These are phyloP conservation scores for Dentipellis sp. DNA, from an alignment of 768 basidiomycete genomes.

Conservation along the genomic window DNA sequence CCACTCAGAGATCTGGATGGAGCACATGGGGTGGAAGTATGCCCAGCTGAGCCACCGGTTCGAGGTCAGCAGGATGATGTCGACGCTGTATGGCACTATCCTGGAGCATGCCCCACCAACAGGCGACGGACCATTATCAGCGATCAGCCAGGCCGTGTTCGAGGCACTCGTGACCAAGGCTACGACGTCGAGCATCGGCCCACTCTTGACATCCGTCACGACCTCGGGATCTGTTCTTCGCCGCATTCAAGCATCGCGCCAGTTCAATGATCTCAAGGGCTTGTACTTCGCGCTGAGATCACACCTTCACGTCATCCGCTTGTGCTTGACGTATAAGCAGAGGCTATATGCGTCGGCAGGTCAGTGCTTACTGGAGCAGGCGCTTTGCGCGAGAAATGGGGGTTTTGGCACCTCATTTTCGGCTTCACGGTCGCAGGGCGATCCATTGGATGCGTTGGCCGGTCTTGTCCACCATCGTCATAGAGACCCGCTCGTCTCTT, in stretches of 20 bases:
- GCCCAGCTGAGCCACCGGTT: conserved; percentile 72
- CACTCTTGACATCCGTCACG: conserved; percentile 64
- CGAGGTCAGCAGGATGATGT: conserved; percentile 65
- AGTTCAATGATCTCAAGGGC: conserved; percentile 60
- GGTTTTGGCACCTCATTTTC: conserved; percentile 38
- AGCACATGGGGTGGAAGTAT: conserved; percentile 83
- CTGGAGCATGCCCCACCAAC: conserved; percentile 53
- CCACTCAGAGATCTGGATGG: conserved; percentile 83
- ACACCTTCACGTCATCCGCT: conserved; percentile 49
- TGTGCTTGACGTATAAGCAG: conserved; percentile 60
- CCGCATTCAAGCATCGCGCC: conserved; percentile 51
- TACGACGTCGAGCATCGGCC: conserved; percentile 72
- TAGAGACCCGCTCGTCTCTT: conserved; percentile 48
- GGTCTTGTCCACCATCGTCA: conserved; percentile 57
- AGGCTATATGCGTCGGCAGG: conserved; percentile 18
- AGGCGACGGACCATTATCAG: conserved; percentile 47
- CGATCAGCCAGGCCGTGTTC: conserved; percentile 52
- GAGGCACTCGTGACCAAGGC: conserved; percentile 70
- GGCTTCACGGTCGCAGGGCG: conserved; percentile 37
- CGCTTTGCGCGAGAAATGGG: conserved; percentile 53
- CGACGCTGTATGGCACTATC: conserved; percentile 57
- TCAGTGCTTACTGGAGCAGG: conserved; percentile 64
- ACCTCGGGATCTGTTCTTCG: conserved; percentile 49
- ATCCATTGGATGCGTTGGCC: conserved; percentile 71
- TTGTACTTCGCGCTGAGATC: conserved; percentile 63